Evolutionary conservation across 2,329 filamentous ascomycete genomes (phyloP), one percentile per base, ranked within the genome.

Genomic region (Colletotrichum cordylinicola): DNA sequence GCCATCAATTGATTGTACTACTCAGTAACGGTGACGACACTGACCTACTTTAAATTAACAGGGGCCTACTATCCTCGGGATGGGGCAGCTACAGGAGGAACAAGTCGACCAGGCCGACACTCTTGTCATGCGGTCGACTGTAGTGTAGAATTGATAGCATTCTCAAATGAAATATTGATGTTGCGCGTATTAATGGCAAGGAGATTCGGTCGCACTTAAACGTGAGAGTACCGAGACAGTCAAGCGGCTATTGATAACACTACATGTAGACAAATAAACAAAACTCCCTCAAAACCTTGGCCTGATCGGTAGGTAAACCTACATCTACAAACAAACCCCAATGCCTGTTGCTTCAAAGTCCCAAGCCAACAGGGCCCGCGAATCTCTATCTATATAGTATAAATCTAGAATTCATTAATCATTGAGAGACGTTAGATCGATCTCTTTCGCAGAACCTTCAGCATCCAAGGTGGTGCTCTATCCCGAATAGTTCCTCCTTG

Each of bases 391-490:
- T 48, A 21, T 6, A 13, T 13, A 48, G 21, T 12, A 12, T 13
- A 15, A 9, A 21, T 48, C 43, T 48, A 48, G 12, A 12, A 21
- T 48, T 52, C 2, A n/a, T 52, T n/a, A 52, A 52, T 13, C 0
- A 7, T 52, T 52, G 43, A 52, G n/a, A 13, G 6, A 13, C 13
- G 10, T 21, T 13, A 52, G n/a, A 52, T 43, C 9, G 67, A 70
- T 15, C 56, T 35, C 6, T 68, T 75, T 18, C 69, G 58, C n/a
- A 75, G 2, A 29, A 75, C 35, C 13, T 65, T 75, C n/a, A 75
- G 43, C 73, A 75, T 73, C 73, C 73, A 75, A 4, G 73, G 73
- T 8, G 73, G 73, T 2, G 73, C 73, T 13, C 64, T 73, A 4
- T 73, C 73, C 24, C 62, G 27, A 16, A 75, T 7, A 18, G 18